Evolutionary conservation across 2,329 filamentous ascomycete genomes (phyloP).

Genomic region (Aspergillus tanneri): DNA sequence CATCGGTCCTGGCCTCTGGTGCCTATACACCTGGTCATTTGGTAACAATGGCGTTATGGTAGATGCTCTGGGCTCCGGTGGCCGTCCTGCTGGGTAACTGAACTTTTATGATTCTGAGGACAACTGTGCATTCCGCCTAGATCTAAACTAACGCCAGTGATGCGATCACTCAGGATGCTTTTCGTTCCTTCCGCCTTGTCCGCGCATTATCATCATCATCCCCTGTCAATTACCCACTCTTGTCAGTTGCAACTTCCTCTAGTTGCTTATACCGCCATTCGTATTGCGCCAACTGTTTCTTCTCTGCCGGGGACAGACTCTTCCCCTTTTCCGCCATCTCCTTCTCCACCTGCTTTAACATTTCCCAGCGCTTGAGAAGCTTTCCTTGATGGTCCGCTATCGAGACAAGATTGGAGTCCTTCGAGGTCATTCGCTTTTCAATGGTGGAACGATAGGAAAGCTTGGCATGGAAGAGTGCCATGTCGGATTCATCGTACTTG

Average conservation of each 20-base stretch:
- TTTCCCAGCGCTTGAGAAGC: conserved; percentile 38
- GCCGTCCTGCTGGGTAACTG: conserved; percentile 3
- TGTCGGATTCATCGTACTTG: conserved; percentile 39
- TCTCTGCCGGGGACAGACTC: conserved; percentile 30
- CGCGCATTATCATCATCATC: too few species aligned
- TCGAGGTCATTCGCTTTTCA: conserved; percentile 32
- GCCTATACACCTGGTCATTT: neutral
- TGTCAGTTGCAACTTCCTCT: conserved; percentile 35
- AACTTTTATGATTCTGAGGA: neutral
- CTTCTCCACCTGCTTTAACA: conserved; percentile 35
- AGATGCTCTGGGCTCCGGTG: neutral
- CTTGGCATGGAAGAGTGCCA: conserved; percentile 39
- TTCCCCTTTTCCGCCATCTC: conserved; percentile 35
- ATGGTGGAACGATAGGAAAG: conserved; percentile 37
- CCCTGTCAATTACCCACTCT: too few species aligned
- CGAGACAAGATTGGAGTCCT: conserved; percentile 34
- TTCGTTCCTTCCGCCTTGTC: conserved; percentile 4
- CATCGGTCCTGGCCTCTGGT: neutral
- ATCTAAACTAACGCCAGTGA: conserved; percentile 31
- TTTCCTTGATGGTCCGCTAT: conserved; percentile 36
- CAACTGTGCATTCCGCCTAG: conserved; percentile 11
- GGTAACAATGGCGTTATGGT: neutral
- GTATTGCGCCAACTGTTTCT: conserved; percentile 34
- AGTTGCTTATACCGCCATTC: conserved; percentile 37
- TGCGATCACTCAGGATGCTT: conserved; percentile 13